Conservation (phyloP, 805 yeast species). For the Pichia ethanolica region DNA sequence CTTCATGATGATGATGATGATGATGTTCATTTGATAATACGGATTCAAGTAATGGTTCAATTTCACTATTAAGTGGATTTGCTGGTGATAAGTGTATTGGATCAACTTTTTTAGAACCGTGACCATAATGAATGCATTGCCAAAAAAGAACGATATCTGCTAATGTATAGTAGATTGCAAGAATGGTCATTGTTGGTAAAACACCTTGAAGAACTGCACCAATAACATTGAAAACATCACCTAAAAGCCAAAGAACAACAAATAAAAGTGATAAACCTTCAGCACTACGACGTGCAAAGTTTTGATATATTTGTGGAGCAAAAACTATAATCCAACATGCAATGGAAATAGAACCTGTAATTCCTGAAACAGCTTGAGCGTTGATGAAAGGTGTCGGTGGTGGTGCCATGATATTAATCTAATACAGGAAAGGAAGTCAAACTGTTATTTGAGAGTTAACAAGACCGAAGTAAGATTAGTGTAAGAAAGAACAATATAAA, state of each 20-base stretch:
- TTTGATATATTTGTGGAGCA: slow-evolving; percentile 94
- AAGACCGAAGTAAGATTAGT: too few species aligned
- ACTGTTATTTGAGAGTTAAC: too few species aligned
- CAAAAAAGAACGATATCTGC: slow-evolving; percentile 80
- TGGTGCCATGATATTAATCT: slow-evolving; percentile 36
- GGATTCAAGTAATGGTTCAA: slow-evolving; percentile 51
- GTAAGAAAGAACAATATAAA: too few species aligned
- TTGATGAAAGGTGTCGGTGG: slow-evolving; percentile 61
- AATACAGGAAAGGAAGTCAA: neutral
- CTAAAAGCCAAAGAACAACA: slow-evolving; percentile 84
- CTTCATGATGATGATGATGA: slow-evolving; percentile 9
- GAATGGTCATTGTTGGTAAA: slow-evolving; percentile 86
- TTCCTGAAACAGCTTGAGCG: slow-evolving; percentile 69
- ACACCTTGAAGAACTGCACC: slow-evolving; percentile 90
- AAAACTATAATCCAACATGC: slow-evolving; percentile 98
- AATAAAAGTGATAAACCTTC: slow-evolving; percentile 87
- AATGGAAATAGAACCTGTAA: slow-evolving; percentile 79
- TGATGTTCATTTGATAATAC: slow-evolving; percentile 39
- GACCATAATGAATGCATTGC: slow-evolving; percentile 79
- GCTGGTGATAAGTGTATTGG: slow-evolving; percentile 83
- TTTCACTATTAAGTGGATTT: slow-evolving; percentile 65
- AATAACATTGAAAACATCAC: slow-evolving; percentile 87
- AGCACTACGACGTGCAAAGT: slow-evolving; percentile 73
- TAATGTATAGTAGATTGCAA: slow-evolving; percentile 86
- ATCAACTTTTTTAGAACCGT: slow-evolving; percentile 48